These are phyloP conservation scores for Didymella lethalis DNA, from an alignment of 2,329 filamentous ascomycete genomes.

Conservation along the genomic window DNA sequence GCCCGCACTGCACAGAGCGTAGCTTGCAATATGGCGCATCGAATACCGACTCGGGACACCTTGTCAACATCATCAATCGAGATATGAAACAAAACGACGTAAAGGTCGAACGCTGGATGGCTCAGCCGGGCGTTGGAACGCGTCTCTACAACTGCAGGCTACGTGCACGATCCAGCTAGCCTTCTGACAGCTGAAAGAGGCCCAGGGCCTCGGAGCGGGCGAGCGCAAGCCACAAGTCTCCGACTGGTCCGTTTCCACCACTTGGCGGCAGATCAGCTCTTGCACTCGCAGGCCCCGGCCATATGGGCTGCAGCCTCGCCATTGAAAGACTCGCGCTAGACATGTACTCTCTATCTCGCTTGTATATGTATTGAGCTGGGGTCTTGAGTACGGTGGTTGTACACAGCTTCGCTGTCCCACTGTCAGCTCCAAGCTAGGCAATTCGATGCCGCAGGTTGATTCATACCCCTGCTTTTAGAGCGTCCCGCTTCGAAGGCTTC, in stretches of 20 bases:
- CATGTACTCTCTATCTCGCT: slow-evolving; percentile 26
- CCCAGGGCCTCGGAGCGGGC: slow-evolving; percentile 26
- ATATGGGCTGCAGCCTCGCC: slow-evolving; percentile 40
- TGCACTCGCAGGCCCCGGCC: slow-evolving; percentile 26
- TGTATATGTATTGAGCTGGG: slow-evolving; percentile 37
- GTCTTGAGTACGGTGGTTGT: slow-evolving; percentile 30
- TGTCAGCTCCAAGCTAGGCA: slow-evolving; percentile 33
- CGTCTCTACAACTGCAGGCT: slow-evolving; percentile 10
- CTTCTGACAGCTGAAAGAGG: slow-evolving; percentile 28
- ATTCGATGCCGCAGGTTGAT: slow-evolving; percentile 26
- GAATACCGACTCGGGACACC: neutral
- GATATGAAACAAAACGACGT: slow-evolving; percentile 7
- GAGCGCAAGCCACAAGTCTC: slow-evolving; percentile 35
- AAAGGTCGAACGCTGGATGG: slow-evolving; percentile 12
- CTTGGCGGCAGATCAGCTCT: slow-evolving; percentile 27
- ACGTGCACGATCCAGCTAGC: slow-evolving; percentile 22
- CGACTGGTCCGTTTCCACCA: slow-evolving; percentile 15
- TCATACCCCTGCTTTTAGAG: slow-evolving; percentile 24
- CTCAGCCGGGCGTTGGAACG: slow-evolving; percentile 9
- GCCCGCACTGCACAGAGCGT: slow-evolving; percentile 5
- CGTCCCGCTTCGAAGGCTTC: slow-evolving; percentile 26
- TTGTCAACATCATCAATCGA: slow-evolving; percentile 13
- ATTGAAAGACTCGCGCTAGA: slow-evolving; percentile 34
- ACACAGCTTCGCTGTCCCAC: slow-evolving; percentile 35
- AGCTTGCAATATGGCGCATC: neutral